Evolutionary conservation across 257 asterid species (phyloP).

Genomic region (Capsicum pubescens): DNA sequence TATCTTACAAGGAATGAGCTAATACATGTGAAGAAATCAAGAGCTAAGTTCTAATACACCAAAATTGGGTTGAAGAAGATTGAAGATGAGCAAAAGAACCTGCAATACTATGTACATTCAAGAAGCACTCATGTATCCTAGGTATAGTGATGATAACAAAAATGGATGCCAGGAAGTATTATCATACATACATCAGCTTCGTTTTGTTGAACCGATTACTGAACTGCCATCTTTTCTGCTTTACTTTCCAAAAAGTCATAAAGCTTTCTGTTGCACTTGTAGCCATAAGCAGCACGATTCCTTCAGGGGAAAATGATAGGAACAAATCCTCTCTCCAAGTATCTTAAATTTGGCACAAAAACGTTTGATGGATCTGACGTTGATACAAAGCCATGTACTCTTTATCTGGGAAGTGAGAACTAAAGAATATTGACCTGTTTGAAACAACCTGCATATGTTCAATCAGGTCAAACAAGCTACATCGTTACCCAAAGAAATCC

Average conservation of each 20-base stretch:
- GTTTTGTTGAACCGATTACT: conserved; percentile 3
- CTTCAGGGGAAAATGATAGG: background rate
- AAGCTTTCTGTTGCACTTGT: conserved; percentile 1
- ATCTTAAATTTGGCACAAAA: conserved; percentile 11
- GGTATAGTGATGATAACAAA: conserved; percentile 23
- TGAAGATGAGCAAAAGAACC: conserved; percentile 19
- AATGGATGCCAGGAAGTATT: background rate
- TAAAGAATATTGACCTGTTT: conserved; percentile 17
- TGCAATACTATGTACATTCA: conserved; percentile 15
- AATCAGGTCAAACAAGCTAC: conserved; percentile 18
- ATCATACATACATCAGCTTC: conserved; percentile 13
- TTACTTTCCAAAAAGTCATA: conserved; percentile 26
- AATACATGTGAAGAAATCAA: conserved; percentile 18
- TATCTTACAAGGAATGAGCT: conserved; percentile 7
- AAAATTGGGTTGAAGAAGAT: background rate
- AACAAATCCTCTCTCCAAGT: background rate
- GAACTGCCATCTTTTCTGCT: conserved; percentile 9
- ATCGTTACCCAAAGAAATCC: conserved; percentile 1
- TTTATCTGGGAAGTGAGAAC: background rate
- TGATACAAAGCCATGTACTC: background rate
- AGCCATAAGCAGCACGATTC: conserved; percentile 10
- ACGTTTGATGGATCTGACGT: background rate
- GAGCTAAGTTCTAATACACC: background rate
- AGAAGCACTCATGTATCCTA: conserved; percentile 13
- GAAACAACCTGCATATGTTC: conserved; percentile 11